Base-by-base conservation (phyloP, 371 early-diverging fungal species). In the Mucor piriformis region DNA sequence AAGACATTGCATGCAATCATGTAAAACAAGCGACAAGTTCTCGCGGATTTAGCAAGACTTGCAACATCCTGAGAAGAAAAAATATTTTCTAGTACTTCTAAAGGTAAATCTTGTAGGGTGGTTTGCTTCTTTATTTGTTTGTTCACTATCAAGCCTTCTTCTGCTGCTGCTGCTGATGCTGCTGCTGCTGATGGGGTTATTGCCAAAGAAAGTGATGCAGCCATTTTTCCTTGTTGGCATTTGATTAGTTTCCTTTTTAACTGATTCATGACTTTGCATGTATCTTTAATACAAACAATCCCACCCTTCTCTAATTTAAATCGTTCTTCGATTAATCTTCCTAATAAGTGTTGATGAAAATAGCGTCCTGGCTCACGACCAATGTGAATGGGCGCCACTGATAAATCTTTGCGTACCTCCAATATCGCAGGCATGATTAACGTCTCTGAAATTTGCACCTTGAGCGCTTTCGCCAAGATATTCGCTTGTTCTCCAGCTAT, bases 401-500 rank as follows among this genome's bases (percentile, higher is more conserved):
- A 56, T 11, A 73, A 50, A 8, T 46, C 50, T 10, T 32, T 43
- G 5, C 40, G 29, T 0, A 79, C 57, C 34, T 67, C 54, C 11
- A 73, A 37, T 2, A 72, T 70, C 10, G 76, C 72, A 4, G 79
- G 76, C 69, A 72, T 70, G 6, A 76, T 54, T 50, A 76, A 72
- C 6, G 54, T 32, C 2, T 73, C 67, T 0, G 74, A 66, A 43
- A 76, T 58, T 7, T 57, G 54, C 18, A 79, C 51, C 43, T 74
- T 73, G 3, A 79, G 60, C 3, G 58, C 64, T 32, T 54, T 47
- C 2, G 67, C 76, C 43, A 79, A 55, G 0, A 24, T 12, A 23
- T 62, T 52, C 12, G 66, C 76, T 23, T 65, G 69, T 1, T 56
- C 69, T 0, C 52, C 47, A 4, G 53, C 40, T 23, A 79, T 64